Evolutionary conservation across 1,139 yeast species (phyloP).

Genomic region (Kurtzmaniella quercitrusa): DNA sequence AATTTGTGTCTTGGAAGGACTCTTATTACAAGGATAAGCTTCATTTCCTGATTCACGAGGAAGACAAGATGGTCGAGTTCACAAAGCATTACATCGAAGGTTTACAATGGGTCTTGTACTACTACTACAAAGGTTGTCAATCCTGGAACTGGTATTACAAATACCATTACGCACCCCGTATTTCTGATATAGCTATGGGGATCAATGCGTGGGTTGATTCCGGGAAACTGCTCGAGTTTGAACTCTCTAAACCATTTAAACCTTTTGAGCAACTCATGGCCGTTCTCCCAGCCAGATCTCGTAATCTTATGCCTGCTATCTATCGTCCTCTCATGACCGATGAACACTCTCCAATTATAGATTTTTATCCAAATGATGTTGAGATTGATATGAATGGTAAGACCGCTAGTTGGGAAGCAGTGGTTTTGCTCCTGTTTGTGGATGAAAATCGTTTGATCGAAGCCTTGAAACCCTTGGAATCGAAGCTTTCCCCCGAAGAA

Average conservation of each 20-base stretch:
- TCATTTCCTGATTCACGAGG: slow-evolving; percentile 56
- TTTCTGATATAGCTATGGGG: slow-evolving; percentile 77
- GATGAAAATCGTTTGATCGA: slow-evolving; percentile 72
- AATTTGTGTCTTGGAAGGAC: slow-evolving; percentile 80
- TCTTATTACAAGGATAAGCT: slow-evolving; percentile 76
- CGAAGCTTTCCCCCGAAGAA: slow-evolving; percentile 64
- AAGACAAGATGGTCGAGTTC: slow-evolving; percentile 53
- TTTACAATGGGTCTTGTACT: slow-evolving; percentile 89
- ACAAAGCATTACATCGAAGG: slow-evolving; percentile 91
- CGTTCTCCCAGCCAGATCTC: slow-evolving; percentile 91
- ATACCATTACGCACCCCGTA: slow-evolving; percentile 90
- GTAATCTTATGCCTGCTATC: slow-evolving; percentile 68
- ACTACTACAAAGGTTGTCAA: slow-evolving; percentile 84
- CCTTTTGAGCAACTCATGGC: slow-evolving; percentile 99
- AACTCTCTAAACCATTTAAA: slow-evolving; percentile 71
- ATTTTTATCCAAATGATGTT: slow-evolving; percentile 87
- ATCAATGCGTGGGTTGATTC: slow-evolving; percentile 46
- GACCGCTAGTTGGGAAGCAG: slow-evolving; percentile 97
- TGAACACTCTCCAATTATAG: slow-evolving; percentile 78
- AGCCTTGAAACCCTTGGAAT: slow-evolving; percentile 65
- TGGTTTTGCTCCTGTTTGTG: slow-evolving; percentile 89
- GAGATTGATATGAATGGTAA: slow-evolving; percentile 91
- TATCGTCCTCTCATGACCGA: slow-evolving; percentile 88
- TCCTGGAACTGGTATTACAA: slow-evolving; percentile 94
- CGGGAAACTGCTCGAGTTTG: slow-evolving; percentile 51